Percentiles rank a stretch among this genome's conserved stretches.
phyloP scores from a whole-genome alignment of 495 filamentous ascomycete species.

The Xylaria scruposa region DNA sequence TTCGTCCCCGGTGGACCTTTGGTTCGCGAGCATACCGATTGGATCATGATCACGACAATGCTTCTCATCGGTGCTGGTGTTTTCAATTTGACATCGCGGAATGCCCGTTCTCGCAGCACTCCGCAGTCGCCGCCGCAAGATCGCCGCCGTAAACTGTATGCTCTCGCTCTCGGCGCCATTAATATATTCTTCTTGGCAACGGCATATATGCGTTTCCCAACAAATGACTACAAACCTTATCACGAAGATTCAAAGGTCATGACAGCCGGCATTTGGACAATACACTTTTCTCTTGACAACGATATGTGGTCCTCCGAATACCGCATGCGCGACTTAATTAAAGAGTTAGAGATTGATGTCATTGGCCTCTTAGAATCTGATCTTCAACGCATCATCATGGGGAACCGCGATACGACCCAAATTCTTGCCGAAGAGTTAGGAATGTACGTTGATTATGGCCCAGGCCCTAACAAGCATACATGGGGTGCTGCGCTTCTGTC shows the following conservation, averaged over 20 bases:
- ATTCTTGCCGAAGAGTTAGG: conserved; percentile 94
- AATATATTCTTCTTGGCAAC: conserved; percentile 80
- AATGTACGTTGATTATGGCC: conserved; percentile 98
- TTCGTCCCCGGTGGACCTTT: conserved; percentile 98
- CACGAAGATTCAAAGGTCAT: conserved; percentile 84
- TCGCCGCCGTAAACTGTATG: conserved; percentile 58
- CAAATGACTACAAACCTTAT: conserved; percentile 88
- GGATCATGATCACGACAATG: conserved; percentile 89
- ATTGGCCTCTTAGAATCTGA: conserved; percentile 93
- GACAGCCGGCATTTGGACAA: conserved; percentile 97
- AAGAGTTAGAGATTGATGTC: conserved; percentile 93
- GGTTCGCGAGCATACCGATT: conserved; percentile 93
- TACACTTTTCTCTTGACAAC: conserved; percentile 98
- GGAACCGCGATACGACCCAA: conserved; percentile 95
- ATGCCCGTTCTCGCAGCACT: conserved; percentile 36
- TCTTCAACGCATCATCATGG: conserved; percentile 98
- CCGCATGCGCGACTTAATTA: conserved; percentile 90
- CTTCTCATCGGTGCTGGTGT: conserved; percentile 84
- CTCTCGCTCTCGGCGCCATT: conserved; percentile 61
- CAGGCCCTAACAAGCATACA: conserved; percentile 98
- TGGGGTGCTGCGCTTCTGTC: conserved; percentile 94
- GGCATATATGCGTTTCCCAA: conserved; percentile 93
- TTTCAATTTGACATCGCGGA: conserved; percentile 68
- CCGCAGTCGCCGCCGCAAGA: conserved; percentile 26
- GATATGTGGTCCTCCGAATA: conserved; percentile 98